phyloP scores from a whole-genome alignment of 1,284 basidiomycete genomes.

The Cutaneotrichosporon arboriforme region DNA sequence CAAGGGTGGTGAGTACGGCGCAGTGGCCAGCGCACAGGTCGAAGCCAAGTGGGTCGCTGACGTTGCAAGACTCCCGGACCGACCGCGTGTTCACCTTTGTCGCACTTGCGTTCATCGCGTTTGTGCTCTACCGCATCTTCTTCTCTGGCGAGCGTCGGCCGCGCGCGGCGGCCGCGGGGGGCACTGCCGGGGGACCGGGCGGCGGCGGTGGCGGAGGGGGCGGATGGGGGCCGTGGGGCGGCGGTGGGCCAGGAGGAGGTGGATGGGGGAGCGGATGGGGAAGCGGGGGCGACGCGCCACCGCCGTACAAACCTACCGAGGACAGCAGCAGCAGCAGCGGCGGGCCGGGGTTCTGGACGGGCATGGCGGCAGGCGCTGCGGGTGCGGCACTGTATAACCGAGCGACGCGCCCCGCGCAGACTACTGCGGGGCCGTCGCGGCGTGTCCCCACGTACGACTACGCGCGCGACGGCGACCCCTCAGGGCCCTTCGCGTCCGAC shows the following conservation, averaged over 20 bases:
- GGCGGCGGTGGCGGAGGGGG: slow-evolving; percentile 48
- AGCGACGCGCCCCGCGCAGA: not conserved
- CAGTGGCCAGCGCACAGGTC: not conserved
- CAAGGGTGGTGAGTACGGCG: not conserved
- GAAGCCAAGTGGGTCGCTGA: too few relatives aligned
- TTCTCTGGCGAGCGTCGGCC: not conserved
- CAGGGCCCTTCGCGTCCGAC: too few relatives aligned
- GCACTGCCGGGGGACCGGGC: slow-evolving; percentile 24
- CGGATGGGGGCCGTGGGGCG: slow-evolving; percentile 31
- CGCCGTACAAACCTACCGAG: slow-evolving; percentile 62
- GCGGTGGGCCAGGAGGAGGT: slow-evolving; percentile 5
- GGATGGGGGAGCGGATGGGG: too few relatives aligned
- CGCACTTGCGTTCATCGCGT: not conserved
- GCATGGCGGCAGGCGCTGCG: slow-evolving; percentile 62
- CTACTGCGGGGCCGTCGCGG: not conserved
- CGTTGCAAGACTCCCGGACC: too few relatives aligned
- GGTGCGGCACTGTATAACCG: slow-evolving; percentile 53
- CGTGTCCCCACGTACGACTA: too few relatives aligned
- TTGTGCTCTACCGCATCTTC: not conserved
- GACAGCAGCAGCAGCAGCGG: slow-evolving; percentile 29
- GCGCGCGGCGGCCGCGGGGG: not conserved
- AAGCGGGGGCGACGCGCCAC: slow-evolving; percentile 55
- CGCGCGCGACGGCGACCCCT: too few relatives aligned
- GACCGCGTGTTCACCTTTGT: too few relatives aligned
- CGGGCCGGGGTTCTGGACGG: slow-evolving; percentile 77